Conservation (phyloP, 257 asterid species). For the Ballota nigra region DNA sequence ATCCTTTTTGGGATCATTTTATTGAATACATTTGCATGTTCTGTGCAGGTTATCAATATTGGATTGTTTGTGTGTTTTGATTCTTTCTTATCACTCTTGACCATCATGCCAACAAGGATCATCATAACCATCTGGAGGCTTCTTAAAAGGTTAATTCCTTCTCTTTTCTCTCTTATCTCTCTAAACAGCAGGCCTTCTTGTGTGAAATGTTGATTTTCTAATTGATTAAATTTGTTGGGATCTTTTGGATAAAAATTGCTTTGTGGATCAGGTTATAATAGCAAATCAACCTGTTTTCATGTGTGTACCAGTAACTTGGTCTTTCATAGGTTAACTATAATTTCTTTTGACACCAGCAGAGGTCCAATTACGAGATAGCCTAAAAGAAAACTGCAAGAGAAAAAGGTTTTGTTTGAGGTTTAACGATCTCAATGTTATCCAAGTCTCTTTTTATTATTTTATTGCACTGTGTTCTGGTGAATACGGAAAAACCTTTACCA, state of each 20-base stretch:
- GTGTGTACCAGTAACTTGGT: background rate
- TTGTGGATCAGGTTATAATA: background rate
- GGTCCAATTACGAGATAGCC: background rate
- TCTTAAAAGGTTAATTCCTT: constrained; percentile 65
- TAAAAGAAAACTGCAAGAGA: background rate
- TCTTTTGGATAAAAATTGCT: background rate
- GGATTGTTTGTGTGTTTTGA: constrained; percentile 93
- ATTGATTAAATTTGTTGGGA: background rate
- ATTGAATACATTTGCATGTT: constrained; percentile 8
- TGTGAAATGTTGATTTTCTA: constrained; percentile 5
- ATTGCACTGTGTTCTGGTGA: background rate
- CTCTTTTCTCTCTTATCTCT: constrained; percentile 29
- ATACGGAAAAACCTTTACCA: background rate
- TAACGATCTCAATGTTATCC: background rate
- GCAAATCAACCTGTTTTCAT: background rate
- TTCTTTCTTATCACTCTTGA: constrained; percentile 85
- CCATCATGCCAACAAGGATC: constrained; percentile 93
- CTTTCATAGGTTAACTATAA: constrained; percentile 9
- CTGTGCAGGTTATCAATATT: constrained; percentile 82
- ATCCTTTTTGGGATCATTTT: constrained; percentile 12
- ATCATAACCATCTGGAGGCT: constrained; percentile 57
- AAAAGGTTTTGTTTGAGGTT: background rate
- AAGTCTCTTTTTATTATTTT: background rate
- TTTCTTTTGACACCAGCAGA: background rate
- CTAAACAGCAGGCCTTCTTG: constrained; percentile 18